Evolutionary conservation across 116 monocot species (phyloP), one percentile per base, ranked within the genome.

Genomic region (Posidonia oceanica): DNA sequence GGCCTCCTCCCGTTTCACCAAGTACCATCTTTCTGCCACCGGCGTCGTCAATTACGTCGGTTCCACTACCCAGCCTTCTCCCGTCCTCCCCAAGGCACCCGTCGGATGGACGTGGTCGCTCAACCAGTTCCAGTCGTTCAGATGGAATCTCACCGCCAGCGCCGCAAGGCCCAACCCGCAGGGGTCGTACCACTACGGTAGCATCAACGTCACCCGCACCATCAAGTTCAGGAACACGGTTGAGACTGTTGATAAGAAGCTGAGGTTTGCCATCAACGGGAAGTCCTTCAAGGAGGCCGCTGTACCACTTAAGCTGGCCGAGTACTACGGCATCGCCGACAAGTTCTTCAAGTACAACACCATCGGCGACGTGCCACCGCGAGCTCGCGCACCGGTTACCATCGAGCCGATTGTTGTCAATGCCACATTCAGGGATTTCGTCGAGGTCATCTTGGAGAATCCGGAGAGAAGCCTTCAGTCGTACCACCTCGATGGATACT

Each of bases 391-490:
- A 0, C 63, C 79, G 4, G 54, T 73, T 59, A 64, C 7, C 16
- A 41, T 77, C 14, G 71, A 71, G 14, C 77, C 91, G 72, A 83
- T 78, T 52, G 86, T 92, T 36, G 16, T 92, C 58, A 81, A 52
- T 21, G 64, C 76, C 55, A 61, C 68, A n/a, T 80, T 72, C 80
- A 71, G 88, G 7, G 76, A 72, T 59, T 92, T 75, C 77, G 78
- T 92, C 36, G 91, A 92, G 85, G 78, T 92, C 76, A 59, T 92
- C 41, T 64, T 92, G 36, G 82, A 92, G 88, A 92, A 92, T 66
- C 80, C 67, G 0, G 91, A 92, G 74, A 83, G 63, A 59, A 78
- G 65, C 82, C 63, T 88, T 36, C 85, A 92, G 66, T 72, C 83
- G 18, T 85, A 76, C 59, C 91, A 92, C 69, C 73, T 92, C 42